Percentiles rank a stretch among this genome's conserved stretches.
Conservation (phyloP, 2,329 filamentous ascomycete genomes). For the Volutella citrinella region DNA sequence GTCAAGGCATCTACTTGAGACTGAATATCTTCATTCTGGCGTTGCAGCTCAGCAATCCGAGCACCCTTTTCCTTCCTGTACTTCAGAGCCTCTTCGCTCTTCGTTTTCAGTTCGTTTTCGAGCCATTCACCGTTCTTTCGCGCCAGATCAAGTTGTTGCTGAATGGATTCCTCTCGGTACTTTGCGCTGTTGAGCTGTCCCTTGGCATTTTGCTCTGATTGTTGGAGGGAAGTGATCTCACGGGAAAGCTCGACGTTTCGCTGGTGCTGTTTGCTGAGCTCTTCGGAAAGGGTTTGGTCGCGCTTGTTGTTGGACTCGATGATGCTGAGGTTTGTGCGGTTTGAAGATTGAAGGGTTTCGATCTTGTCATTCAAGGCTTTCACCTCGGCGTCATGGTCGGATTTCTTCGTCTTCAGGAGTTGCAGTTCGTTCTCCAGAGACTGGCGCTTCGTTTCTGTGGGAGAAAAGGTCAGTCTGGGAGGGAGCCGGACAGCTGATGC, state of each 20-base stretch:
- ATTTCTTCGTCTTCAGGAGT: constrained; percentile 69
- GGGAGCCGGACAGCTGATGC: constrained; percentile 4
- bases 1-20: constrained; percentile 74
- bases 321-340: constrained; percentile 83
- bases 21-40: constrained; percentile 80
- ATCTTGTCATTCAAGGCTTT: constrained; percentile 80
- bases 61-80: constrained; percentile 94
- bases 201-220: constrained; percentile 78
- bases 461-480: constrained; percentile 12
- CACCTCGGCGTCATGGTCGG: constrained; percentile 71
- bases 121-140: constrained; percentile 93
- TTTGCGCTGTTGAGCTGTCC: constrained; percentile 77
- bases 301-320: constrained; percentile 87
- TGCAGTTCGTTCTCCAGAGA: constrained; percentile 80
- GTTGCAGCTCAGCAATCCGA: constrained; percentile 82
- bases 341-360: constrained; percentile 82
- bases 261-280: constrained; percentile 84
- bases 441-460: constrained; percentile 70
- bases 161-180: constrained; percentile 84
- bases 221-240: constrained; percentile 77
- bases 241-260: constrained; percentile 82
- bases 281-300: constrained; percentile 80
- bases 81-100: constrained; percentile 81
- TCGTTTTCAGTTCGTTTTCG: constrained; percentile 86
- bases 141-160: constrained; percentile 85